Percentiles rank a stretch among this genome's conserved stretches.
Evolutionary conservation across 495 filamentous ascomycete genomes (phyloP).

Genomic region (Lasiosphaeria miniovina): DNA sequence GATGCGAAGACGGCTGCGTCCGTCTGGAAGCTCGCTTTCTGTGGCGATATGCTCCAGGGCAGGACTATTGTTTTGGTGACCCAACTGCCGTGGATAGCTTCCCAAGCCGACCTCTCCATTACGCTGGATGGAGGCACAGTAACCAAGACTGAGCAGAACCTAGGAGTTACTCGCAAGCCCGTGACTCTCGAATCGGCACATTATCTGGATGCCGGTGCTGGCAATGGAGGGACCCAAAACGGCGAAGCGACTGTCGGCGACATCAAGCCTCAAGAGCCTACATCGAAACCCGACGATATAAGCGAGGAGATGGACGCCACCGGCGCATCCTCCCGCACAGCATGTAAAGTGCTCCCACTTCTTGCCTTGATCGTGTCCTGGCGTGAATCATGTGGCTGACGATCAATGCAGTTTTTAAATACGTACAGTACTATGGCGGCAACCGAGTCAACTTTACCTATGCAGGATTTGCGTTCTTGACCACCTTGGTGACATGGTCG

Average conservation of each 20-base stretch:
- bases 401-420: constrained; percentile 29
- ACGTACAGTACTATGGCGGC: constrained; percentile 38
- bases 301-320: constrained; percentile 26
- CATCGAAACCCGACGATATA: constrained; percentile 13
- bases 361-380: not conserved
- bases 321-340: constrained; percentile 31
- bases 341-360: constrained; percentile 25
- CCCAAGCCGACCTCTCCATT: constrained; percentile 45
- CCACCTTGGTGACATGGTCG: constrained; percentile 28
- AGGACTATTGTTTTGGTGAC: constrained; percentile 39
- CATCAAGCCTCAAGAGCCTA: not conserved
- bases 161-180: constrained; percentile 33
- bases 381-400: not conserved
- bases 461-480: constrained; percentile 22
- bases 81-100: constrained; percentile 42
- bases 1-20: constrained; percentile 50
- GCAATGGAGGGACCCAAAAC: constrained; percentile 12
- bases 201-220: constrained; percentile 12
- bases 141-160: constrained; percentile 32
- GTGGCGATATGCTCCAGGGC: constrained; percentile 45
- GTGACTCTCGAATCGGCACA: constrained; percentile 20
- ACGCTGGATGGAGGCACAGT: constrained; percentile 41
- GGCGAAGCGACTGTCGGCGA: not conserved
- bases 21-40: constrained; percentile 51
- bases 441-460: constrained; percentile 24